Percentiles rank a stretch among this genome's conserved stretches.
These are phyloP conservation scores for Aspergillus carbonarius DNA, from an alignment of 2,329 filamentous ascomycete genomes.

Conservation along the genomic window DNA sequence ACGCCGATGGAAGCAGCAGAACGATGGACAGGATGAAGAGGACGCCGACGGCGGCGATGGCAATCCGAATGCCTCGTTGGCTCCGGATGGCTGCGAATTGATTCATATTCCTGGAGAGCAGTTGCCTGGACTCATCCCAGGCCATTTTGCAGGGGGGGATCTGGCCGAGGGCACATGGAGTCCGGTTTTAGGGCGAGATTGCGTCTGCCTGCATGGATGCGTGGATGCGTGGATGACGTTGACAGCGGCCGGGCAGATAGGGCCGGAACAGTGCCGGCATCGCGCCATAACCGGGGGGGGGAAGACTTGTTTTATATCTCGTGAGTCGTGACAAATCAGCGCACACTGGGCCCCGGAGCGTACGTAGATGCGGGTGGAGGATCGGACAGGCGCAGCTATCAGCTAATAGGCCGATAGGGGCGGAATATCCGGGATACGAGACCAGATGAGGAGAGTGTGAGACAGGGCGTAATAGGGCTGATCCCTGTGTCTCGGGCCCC, in stretches of 20 bases:
- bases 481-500: no score
- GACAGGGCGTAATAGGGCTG: no score
- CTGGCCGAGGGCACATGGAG: background rate
- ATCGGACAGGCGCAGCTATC: background rate
- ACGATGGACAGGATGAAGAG: background rate
- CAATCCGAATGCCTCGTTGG: background rate
- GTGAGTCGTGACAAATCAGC: background rate
- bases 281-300: background rate
- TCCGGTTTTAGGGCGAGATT: background rate
- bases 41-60: background rate
- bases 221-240: constrained; percentile 2
- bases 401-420: background rate
- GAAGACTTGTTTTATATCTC: background rate
- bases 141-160: background rate
- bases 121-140: background rate
- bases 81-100: background rate
- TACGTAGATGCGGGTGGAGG: background rate
- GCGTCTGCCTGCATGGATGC: constrained; percentile 4
- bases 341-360: background rate
- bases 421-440: background rate
- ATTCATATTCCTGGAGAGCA: background rate
- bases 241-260: background rate
- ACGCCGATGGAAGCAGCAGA: background rate
- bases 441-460: background rate
- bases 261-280: background rate